Conservation (phyloP, 2,329 filamentous ascomycete genomes). For the Dothideomycetidae sp. region DNA sequence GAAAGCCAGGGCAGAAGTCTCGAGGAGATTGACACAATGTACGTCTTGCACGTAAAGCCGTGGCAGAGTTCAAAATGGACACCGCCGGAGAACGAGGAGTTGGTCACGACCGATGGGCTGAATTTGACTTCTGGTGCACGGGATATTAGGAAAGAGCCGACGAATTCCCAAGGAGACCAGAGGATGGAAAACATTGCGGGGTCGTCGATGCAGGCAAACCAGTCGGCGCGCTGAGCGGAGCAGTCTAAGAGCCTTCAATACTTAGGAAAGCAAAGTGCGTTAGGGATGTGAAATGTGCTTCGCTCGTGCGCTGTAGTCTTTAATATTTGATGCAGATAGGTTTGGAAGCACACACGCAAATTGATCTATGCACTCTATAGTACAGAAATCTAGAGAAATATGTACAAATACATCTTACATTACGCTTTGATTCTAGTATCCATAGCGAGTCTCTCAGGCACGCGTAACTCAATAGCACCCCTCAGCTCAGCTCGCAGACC, state of each 20-base stretch:
- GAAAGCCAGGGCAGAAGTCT: constrained; percentile 25
- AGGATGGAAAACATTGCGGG: constrained; percentile 9
- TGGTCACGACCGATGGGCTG: constrained; percentile 19
- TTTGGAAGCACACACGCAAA: too few relatives aligned
- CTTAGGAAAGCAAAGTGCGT: too few relatives aligned
- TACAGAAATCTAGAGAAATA: constrained; percentile 2
- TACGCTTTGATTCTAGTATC: constrained; percentile 41
- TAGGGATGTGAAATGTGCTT: too few relatives aligned
- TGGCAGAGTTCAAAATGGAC: constrained; percentile 22
- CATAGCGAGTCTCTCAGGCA: constrained; percentile 43
- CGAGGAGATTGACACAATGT: constrained; percentile 30
- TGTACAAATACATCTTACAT: not conserved
- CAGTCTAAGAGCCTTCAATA: constrained; percentile 6
- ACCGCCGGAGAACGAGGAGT: constrained; percentile 18
- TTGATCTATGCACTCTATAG: not conserved
- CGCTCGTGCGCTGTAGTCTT: too few relatives aligned
- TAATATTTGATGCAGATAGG: too few relatives aligned
- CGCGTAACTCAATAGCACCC: constrained; percentile 41
- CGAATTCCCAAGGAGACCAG: constrained; percentile 15
- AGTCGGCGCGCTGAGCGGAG: constrained; percentile 15
- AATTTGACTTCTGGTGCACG: constrained; percentile 20
- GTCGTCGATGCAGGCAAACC: constrained; percentile 12
- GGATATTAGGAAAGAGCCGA: constrained; percentile 18
- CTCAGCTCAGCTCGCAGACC: constrained; percentile 41
- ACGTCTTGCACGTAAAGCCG: constrained; percentile 23